Evolutionary conservation across 371 early-diverging fungal species (phyloP), one percentile per base, ranked within the genome.

Genomic region (Syncephalis plumigaleata): DNA sequence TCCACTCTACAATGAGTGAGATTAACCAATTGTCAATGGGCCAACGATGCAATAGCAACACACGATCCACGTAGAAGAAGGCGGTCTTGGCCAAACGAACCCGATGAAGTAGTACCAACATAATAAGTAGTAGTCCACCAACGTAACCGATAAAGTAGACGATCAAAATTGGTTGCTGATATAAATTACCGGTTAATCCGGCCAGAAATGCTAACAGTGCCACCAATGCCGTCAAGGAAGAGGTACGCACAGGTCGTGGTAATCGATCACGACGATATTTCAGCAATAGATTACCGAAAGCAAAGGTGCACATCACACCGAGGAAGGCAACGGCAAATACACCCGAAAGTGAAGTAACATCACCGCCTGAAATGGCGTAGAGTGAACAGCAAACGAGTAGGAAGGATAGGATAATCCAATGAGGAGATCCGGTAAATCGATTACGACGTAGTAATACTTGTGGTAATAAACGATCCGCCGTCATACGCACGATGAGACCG

Each of bases 261-360:
- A 67, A 42, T 9, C 66, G 59, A 4, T 56, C 62, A 39, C 70
- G 62, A 26, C 68, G 63, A 45, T 66, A 64, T 15, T 67, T 64
- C 36, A 67, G 56, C 49, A 65, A 46, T 15, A 73, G 53, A 47
- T 63, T 67, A 31, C 58, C 64, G 9, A 68, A 44, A 7, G 62
- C 60, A 56, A 65, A 71, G 21, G 59, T 62, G 16, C 57, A 53
- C 21, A 75, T 44, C 24, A 66, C 65, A 24, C 63, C 53, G 2
- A 75, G 55, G 48, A 75, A 72, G 0, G 71, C 57, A 8, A 75
- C 66, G 11, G 68, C 59, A 59, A 72, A 75, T 9, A 72, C 64
- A 37, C 71, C 68, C 0, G 71, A 66, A 21, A 75, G 51, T 1
- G 64, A 63, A 0, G 63, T 66, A 0, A 65, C 53, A 43, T 71